phyloP scores from a whole-genome alignment of 179 eudicot genomes.

The Beta macrorhiza region DNA sequence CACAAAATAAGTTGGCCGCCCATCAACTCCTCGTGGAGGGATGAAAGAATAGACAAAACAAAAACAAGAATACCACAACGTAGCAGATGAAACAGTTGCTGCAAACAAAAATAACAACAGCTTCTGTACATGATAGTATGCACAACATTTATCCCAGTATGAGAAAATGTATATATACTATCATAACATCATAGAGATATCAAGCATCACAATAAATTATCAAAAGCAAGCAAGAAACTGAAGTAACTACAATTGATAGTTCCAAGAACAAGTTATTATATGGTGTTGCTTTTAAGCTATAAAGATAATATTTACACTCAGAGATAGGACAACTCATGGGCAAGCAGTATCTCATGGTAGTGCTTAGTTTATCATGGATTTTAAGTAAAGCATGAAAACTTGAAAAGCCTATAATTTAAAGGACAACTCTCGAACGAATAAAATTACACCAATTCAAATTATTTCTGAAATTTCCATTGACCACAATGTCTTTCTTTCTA shows the following conservation, averaged over 20 bases:
- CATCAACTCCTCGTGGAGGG: neutral
- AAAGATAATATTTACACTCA: neutral
- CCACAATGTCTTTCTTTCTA: neutral
- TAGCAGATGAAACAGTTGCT: neutral
- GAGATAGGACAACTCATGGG: neutral
- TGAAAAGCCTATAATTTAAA: neutral
- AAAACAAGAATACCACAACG: neutral
- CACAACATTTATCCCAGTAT: neutral
- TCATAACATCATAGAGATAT: neutral
- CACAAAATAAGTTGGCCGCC: conserved; percentile 7
- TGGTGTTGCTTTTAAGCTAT: neutral
- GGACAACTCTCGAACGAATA: neutral
- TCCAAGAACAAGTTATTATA: neutral
- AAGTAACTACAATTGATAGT: neutral
- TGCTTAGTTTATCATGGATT: neutral
- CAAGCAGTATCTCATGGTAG: neutral
- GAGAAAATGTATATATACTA: too few relatives aligned
- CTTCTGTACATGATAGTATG: neutral
- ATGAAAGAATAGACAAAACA: neutral
- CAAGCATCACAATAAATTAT: neutral
- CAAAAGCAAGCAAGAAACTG: neutral
- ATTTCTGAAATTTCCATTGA: neutral
- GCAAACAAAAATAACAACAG: neutral
- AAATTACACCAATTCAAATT: neutral
- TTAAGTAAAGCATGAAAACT: neutral